phyloP scores from a whole-genome alignment of 164 flowering plant species.

The Cinnamomum micranthum region DNA sequence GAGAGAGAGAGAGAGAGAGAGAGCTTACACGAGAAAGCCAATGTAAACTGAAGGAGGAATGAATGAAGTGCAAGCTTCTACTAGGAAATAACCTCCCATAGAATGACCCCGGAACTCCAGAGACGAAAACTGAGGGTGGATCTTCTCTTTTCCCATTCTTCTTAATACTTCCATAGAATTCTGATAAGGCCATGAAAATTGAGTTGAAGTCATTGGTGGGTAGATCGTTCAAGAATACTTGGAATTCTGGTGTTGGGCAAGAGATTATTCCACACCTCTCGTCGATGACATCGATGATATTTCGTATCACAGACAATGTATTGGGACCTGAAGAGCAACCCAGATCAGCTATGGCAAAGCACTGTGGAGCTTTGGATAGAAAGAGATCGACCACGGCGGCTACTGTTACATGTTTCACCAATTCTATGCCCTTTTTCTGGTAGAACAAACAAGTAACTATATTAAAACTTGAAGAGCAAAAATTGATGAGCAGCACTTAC shows the following conservation, averaged over 20 bases:
- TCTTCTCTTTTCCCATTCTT: conserved; percentile 16
- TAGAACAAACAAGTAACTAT: neutral
- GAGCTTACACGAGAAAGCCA: conserved; percentile 72
- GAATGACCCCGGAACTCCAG: conserved; percentile 72
- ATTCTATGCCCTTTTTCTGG: conserved; percentile 63
- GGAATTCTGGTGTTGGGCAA: conserved; percentile 41
- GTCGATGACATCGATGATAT: conserved; percentile 42
- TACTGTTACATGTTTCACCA: conserved; percentile 55
- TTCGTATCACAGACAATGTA: conserved; percentile 48
- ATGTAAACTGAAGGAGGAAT: conserved; percentile 65
- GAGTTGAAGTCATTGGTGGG: conserved; percentile 89
- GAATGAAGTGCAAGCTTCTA: conserved; percentile 55
- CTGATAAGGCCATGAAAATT: conserved; percentile 60
- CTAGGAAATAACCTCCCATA: conserved; percentile 68
- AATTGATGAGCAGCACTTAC: neutral
- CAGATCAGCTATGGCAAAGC: conserved; percentile 68
- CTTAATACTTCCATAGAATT: conserved; percentile 38
- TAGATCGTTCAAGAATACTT: conserved; percentile 71
- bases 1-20: conserved; percentile 1
- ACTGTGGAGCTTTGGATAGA: conserved; percentile 28
- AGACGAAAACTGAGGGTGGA: conserved; percentile 34
- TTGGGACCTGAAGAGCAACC: conserved; percentile 91
- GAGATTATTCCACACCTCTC: conserved; percentile 15
- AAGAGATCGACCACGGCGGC: conserved; percentile 47
- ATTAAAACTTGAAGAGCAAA: neutral